These are phyloP conservation scores for Houttuynia cordata DNA, from an alignment of 164 flowering plant species.

Conservation along the genomic window DNA sequence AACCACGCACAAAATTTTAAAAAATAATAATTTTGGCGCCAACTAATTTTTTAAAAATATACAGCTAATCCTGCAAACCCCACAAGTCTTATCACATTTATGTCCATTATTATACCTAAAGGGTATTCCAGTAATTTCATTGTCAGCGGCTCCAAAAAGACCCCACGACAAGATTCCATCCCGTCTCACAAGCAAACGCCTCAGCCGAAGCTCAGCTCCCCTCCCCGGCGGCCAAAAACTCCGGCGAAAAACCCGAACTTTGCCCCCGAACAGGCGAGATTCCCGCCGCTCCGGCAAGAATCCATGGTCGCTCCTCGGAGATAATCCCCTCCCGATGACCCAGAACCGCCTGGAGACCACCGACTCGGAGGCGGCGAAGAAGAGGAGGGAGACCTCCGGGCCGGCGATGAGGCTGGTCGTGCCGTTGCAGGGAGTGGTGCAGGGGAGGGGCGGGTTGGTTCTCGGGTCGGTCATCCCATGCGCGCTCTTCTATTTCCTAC, in stretches of 20 bases:
- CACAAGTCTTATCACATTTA: too few relatives aligned
- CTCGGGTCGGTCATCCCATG: conserved; percentile 84
- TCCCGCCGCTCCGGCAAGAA: neutral
- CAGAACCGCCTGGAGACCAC: conserved; percentile 10
- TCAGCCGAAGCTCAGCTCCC: neutral
- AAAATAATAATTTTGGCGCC: too few relatives aligned
- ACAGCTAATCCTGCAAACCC: too few relatives aligned
- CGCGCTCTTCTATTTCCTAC: conserved; percentile 85
- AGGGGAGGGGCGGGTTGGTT: conserved; percentile 82
- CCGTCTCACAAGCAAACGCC: too few relatives aligned
- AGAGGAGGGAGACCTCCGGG: neutral
- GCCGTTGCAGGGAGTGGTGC: conserved; percentile 86
- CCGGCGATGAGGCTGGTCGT: conserved; percentile 89
- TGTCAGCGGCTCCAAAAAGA: too few relatives aligned
- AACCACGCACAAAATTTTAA: too few relatives aligned
- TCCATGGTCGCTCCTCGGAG: neutral
- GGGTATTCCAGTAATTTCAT: too few relatives aligned
- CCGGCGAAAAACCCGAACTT: neutral
- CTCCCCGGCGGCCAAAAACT: neutral
- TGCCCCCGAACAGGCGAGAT: too few relatives aligned
- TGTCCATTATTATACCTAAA: too few relatives aligned
- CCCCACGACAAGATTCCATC: too few relatives aligned
- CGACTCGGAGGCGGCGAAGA: conserved; percentile 1
- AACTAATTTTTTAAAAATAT: too few relatives aligned
- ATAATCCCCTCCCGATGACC: conserved; percentile 23